These are phyloP conservation scores for Fusarium azukiicola DNA, from an alignment of 2,329 filamentous ascomycete species.

Conservation along the genomic window DNA sequence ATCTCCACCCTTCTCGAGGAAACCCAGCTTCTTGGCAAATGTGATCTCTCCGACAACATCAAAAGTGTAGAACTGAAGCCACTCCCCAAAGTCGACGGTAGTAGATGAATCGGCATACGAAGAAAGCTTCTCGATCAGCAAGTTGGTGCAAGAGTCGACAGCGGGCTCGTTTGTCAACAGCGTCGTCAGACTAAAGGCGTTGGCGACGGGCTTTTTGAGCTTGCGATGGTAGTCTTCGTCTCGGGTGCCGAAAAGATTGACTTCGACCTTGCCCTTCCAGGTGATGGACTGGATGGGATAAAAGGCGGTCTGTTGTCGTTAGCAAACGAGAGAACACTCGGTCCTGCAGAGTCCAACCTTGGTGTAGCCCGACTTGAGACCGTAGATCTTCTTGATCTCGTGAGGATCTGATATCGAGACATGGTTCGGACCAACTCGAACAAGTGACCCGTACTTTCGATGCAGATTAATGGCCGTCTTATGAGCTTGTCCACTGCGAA, in stretches of 20 bases:
- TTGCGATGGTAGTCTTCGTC: slow-evolving; percentile 8
- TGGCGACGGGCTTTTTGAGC: slow-evolving; percentile 11
- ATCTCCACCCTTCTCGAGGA: slow-evolving; percentile 1
- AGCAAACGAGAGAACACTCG: background rate
- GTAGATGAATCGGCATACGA: background rate
- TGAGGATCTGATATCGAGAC: slow-evolving; percentile 34
- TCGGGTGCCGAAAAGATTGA: slow-evolving; percentile 1
- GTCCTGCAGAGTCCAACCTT: slow-evolving; percentile 16
- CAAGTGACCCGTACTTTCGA: background rate
- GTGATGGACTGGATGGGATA: slow-evolving; percentile 13
- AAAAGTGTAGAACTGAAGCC: slow-evolving; percentile 5
- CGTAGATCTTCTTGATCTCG: slow-evolving; percentile 40
- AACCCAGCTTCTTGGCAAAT: slow-evolving; percentile 8
- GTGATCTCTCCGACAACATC: slow-evolving; percentile 2
- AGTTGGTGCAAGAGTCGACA: slow-evolving; percentile 1
- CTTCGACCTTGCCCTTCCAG: slow-evolving; percentile 10
- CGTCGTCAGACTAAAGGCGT: background rate
- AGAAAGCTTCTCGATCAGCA: background rate
- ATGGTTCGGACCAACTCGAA: slow-evolving; percentile 32
- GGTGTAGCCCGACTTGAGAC: slow-evolving; percentile 39
- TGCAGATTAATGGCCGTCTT: background rate
- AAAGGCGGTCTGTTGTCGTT: background rate
- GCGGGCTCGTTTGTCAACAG: background rate
- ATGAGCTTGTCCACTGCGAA: slow-evolving; percentile 12
- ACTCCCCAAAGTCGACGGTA: background rate